Evolutionary conservation across 2,329 filamentous ascomycete species (phyloP).

Genomic region (Ceratocystis alfenasii): DNA sequence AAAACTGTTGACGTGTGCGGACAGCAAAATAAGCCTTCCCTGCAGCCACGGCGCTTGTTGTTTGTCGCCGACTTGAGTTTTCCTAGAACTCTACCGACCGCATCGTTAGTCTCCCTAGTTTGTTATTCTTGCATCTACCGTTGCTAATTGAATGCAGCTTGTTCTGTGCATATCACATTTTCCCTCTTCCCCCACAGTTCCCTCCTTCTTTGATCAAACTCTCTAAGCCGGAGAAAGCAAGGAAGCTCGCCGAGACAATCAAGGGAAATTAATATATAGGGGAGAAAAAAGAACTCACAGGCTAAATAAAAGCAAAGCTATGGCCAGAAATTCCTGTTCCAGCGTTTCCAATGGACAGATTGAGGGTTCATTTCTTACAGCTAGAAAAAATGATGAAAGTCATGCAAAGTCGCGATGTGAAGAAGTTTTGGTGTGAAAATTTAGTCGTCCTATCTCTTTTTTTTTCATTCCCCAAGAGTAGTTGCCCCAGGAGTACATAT

Average conservation of each 20-base stretch:
- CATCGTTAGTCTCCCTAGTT: neutral
- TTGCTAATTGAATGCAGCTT: neutral
- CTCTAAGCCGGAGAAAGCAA: neutral
- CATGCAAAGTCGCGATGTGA: neutral
- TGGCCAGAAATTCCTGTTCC: neutral
- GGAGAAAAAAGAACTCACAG: neutral
- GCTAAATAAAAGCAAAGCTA: neutral
- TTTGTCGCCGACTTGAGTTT: neutral
- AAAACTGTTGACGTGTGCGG: neutral
- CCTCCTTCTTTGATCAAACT: neutral
- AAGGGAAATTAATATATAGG: neutral
- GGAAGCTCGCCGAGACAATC: neutral
- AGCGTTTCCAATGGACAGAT: neutral
- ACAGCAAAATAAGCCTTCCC: neutral
- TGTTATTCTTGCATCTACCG: neutral
- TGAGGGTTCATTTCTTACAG: neutral
- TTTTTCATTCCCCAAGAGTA: neutral
- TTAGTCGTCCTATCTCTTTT: neutral
- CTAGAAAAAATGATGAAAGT: neutral
- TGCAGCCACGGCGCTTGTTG: conserved; percentile 2
- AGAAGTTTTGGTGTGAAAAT: neutral
- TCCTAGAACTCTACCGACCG: neutral
- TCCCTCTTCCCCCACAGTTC: neutral
- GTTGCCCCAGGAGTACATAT: neutral
- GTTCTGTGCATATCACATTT: neutral